Evolutionary conservation across 164 flowering plant genomes (phyloP), one percentile per base, ranked within the genome.

Genomic region (Echeveria elegans): DNA sequence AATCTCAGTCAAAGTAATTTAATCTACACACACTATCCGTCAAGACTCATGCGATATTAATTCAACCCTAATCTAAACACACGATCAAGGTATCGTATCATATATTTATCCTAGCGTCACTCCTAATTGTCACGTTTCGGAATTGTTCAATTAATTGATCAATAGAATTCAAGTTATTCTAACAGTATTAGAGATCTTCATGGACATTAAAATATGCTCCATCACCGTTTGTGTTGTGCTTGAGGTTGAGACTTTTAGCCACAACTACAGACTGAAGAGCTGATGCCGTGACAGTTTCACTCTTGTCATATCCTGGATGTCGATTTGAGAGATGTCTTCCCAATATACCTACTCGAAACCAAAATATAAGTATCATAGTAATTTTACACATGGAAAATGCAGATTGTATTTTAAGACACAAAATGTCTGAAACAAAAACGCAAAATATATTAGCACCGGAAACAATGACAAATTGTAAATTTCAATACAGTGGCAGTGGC

Each of bases 321-420:
- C 96, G 89, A 75, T 85, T 87, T 74, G 79, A 83, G 29, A 93
- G 94, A 75, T 93, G 98, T 71, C 97, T 86, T 68, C 98, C 98
- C 81, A 93, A 76, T 80, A 90, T 93, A 18, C 98, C 98, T 92
- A 76, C 78, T 80, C 60, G 50, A 71, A 59, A 43, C 29, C 18
- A 48, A 66, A 65, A 40, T 41, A 65, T 47, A 19, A 63, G 31
- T 6, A 34, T 66, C 48, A 28, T 23, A 65, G 58, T 47, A n/a
- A 37, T 15, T 23, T 19, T 7, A 28, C 5, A 23, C 23, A 47
- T 45, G 40, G n/a, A 24, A 10, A 32, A 63, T 26, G 41, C 2
- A 15, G 26, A n/a, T 4, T 15, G n/a, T 2, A 29, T n/a, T n/a
- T n/a, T n/a, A 23, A 29, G 34, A 18, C 21, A 34, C 24, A 45